Conservation (phyloP, 169 alveolate species). For the Besnoitia besnoiti region DNA sequence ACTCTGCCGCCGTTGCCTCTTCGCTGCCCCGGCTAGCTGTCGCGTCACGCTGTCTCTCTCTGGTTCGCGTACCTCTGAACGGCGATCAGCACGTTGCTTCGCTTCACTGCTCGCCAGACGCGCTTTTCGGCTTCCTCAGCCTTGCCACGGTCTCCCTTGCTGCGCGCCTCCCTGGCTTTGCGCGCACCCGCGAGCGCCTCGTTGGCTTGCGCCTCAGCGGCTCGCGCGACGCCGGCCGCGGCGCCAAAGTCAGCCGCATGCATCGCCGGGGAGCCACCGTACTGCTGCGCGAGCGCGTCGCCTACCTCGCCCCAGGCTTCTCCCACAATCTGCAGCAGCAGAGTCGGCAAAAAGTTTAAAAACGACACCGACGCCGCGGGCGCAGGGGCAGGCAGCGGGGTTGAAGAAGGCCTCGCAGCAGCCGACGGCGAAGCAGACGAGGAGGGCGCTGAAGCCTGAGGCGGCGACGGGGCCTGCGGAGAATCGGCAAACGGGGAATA, state of each 20-base stretch:
- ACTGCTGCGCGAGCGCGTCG: conserved; percentile 50
- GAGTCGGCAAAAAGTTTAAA: neutral
- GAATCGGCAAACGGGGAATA: neutral
- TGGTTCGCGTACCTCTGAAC: neutral
- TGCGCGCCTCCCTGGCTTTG: neutral
- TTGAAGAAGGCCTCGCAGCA: neutral
- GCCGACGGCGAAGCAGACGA: neutral
- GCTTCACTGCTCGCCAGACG: neutral
- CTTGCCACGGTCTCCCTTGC: neutral
- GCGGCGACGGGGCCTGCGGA: too few species aligned
- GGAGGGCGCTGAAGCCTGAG: neutral
- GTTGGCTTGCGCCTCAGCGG: neutral
- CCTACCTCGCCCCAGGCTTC: conserved; percentile 60
- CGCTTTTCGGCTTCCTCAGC: neutral
- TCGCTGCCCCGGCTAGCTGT: too few species aligned
- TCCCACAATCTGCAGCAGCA: conserved; percentile 29
- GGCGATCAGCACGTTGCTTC: neutral
- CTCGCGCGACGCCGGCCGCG: neutral
- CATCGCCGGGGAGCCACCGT: conserved; percentile 65
- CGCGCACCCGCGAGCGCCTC: neutral
- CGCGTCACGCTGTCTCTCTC: neutral
- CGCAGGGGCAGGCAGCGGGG: neutral
- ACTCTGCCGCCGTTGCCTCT: too few species aligned
- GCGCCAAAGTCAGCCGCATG: conserved; percentile 56
- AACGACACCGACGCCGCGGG: neutral